Conservation (phyloP, 495 filamentous ascomycete species). For the Penicillium malachiteum region DNA sequence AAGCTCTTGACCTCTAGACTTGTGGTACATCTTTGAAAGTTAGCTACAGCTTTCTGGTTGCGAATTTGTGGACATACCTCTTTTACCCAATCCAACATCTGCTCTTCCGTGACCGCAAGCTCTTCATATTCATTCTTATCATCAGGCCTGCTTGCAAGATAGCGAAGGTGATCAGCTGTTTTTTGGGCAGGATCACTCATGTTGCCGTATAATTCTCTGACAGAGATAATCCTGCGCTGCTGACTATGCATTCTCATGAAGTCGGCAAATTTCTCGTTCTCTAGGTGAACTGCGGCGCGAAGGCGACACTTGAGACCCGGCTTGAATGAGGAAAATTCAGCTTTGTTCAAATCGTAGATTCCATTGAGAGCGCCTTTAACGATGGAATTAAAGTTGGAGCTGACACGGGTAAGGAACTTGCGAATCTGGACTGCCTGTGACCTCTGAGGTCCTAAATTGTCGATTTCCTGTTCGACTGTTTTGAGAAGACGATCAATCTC, state of each 20-base stretch:
- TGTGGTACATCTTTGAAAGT: slow-evolving; percentile 17
- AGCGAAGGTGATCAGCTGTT: too few species aligned
- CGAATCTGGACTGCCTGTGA: slow-evolving; percentile 18
- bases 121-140: neutral
- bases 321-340: slow-evolving; percentile 8
- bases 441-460: slow-evolving; percentile 15
- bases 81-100: slow-evolving; percentile 17
- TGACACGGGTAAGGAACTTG: slow-evolving; percentile 19
- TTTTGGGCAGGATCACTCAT: neutral
- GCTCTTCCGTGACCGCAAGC: slow-evolving; percentile 4
- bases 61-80: neutral
- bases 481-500: slow-evolving; percentile 15
- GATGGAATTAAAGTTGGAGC: slow-evolving; percentile 15
- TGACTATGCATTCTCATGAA: slow-evolving; percentile 21
- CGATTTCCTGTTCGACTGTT: slow-evolving; percentile 7
- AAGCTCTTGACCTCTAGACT: slow-evolving; percentile 38
- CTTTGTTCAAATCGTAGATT: slow-evolving; percentile 14
- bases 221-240: slow-evolving; percentile 16
- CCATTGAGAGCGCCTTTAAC: slow-evolving; percentile 22
- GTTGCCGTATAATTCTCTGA: too few species aligned
- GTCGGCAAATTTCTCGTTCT: slow-evolving; percentile 23
- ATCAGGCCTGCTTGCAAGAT: too few species aligned
- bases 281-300: slow-evolving; percentile 20
- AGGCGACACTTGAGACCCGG: slow-evolving; percentile 13
- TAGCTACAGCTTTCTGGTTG: neutral